phyloP scores from a whole-genome alignment of 1,284 basidiomycete species.

The Ganoderma sinense region DNA sequence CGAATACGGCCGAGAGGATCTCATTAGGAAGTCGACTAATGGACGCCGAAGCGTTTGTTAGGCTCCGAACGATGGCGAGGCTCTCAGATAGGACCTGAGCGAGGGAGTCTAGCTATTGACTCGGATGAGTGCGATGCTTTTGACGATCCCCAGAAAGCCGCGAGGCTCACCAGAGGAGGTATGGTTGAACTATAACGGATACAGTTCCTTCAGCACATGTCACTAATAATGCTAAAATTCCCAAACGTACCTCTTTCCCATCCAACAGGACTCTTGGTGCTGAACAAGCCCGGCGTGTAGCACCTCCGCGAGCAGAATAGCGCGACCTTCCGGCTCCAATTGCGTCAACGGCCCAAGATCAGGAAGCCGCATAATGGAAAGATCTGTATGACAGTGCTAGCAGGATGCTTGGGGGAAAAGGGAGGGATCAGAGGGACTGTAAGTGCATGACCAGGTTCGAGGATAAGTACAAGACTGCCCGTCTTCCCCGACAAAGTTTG shows the following conservation, averaged over 20 bases:
- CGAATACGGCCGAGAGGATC: conserved; percentile 6
- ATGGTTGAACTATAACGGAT: background rate
- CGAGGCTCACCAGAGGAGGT: background rate
- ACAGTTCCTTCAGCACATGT: background rate
- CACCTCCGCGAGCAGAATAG: background rate
- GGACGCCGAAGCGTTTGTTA: background rate
- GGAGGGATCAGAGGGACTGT: background rate
- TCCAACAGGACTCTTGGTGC: background rate
- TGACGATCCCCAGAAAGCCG: background rate
- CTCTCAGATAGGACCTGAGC: background rate
- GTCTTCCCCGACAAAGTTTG: background rate
- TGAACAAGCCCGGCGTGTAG: background rate
- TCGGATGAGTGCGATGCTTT: background rate
- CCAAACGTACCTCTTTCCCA: background rate
- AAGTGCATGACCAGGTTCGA: background rate
- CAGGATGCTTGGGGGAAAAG: background rate
- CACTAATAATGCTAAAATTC: background rate
- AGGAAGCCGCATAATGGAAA: background rate
- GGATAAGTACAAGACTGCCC: background rate
- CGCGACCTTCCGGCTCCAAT: background rate
- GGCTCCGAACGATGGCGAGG: background rate
- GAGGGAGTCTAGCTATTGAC: background rate
- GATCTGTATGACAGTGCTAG: background rate
- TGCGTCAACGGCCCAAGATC: background rate
- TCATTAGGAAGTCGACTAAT: conserved; percentile 7